Percentiles rank a stretch among this genome's conserved stretches.
Evolutionary conservation across 352 stramenopile species (phyloP).

Genomic region (Phytophthora fragariae): DNA sequence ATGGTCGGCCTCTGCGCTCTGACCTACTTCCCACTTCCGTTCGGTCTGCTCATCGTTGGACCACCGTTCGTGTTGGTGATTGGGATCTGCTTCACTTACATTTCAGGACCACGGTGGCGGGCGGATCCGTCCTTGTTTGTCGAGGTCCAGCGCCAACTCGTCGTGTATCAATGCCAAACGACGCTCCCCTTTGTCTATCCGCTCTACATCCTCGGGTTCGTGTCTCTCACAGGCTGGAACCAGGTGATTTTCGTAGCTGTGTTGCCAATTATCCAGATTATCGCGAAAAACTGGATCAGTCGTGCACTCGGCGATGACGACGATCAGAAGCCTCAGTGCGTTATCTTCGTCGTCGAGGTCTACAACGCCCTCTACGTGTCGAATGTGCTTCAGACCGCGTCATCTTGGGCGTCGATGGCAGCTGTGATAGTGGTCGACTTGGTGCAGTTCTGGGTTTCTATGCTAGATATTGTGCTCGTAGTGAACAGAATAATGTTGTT

Average conservation of each 20-base stretch:
- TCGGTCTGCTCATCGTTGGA: constrained; percentile 39
- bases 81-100: constrained; percentile 19
- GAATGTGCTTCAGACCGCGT: constrained; percentile 45
- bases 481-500: not conserved
- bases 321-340: constrained; percentile 44
- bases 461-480: constrained; percentile 31
- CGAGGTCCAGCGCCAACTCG: constrained; percentile 28
- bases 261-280: constrained; percentile 51
- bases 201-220: constrained; percentile 50
- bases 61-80: constrained; percentile 23
- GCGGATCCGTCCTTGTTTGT: constrained; percentile 13
- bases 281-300: constrained; percentile 50
- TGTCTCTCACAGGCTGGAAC: constrained; percentile 20
- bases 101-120: constrained; percentile 20
- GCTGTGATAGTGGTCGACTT: constrained; percentile 45
- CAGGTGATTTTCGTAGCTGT: constrained; percentile 46
- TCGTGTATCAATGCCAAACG: constrained; percentile 25
- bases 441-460: constrained; percentile 38
- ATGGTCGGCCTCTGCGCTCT: constrained; percentile 16
- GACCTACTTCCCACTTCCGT: constrained; percentile 50
- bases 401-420: constrained; percentile 32
- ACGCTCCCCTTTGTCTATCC: constrained; percentile 48
- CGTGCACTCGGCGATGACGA: constrained; percentile 16
- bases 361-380: constrained; percentile 58
- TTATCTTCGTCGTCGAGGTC: constrained; percentile 60